Evolutionary conservation across 73 alveolate genomes (phyloP).

Genomic region (Tetrahymena malaccensis): DNA sequence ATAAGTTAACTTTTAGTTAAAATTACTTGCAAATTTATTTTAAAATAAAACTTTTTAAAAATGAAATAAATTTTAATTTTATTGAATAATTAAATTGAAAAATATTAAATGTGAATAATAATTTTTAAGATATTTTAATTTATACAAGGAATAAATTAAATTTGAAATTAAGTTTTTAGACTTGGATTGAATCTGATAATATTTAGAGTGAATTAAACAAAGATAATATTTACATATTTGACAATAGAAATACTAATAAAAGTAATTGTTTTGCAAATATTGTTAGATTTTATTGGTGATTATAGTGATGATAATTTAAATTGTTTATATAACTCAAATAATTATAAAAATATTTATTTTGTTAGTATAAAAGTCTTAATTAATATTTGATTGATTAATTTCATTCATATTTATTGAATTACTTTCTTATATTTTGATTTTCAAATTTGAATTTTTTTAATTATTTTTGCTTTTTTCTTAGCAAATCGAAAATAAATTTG

Average conservation of each 20-base stretch:
- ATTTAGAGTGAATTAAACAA: not conserved
- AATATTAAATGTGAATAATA: no score
- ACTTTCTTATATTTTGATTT: not conserved
- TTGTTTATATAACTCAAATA: not conserved
- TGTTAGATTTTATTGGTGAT: not conserved
- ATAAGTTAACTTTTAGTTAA: no score
- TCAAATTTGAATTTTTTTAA: not conserved
- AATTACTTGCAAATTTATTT: no score
- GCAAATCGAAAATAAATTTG: not conserved
- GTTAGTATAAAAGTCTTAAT: not conserved
- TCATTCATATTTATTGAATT: no score
- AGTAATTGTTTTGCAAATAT: not conserved
- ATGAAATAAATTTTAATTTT: no score
- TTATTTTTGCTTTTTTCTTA: not conserved
- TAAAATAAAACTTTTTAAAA: no score
- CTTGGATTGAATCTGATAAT: not conserved
- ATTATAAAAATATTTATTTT: no score
- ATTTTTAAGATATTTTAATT: no score
- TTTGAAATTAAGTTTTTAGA: not conserved
- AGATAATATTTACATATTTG: not conserved
- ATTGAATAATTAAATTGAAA: no score
- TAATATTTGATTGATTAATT: not conserved
- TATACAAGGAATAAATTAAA: no score
- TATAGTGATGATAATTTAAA: not conserved
- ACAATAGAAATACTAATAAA: not conserved